Base-by-base conservation (phyloP, 768 basidiomycete species). In the Tulasnella sp. region DNA sequence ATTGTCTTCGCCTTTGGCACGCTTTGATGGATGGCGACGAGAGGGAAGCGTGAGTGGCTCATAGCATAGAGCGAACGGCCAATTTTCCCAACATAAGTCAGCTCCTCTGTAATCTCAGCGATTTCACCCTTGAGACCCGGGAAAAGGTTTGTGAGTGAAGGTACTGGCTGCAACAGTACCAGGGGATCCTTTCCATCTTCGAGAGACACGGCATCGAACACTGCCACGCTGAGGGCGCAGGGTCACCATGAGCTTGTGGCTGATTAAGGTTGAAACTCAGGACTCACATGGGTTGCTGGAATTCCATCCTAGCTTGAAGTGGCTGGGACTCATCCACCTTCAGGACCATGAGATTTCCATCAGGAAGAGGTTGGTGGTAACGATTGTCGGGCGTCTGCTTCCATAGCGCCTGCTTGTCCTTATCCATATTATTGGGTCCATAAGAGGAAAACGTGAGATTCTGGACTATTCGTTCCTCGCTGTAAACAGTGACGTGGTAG, bases 361-460 rank as follows among this genome's bases (percentile, higher is more conserved):
- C 81, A 7, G 86, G 79, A 2, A 85, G 70, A 24, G 83, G 74
- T 59, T 91, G 87, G 37, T 90, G 74, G 64, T 93, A 93, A 24
- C 71, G 66, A 54, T 81, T 74, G 63, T 95, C 90, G 33, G 79
- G 77, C 1, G 86, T 83, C 32, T 73, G 78, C 5, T 72, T 73
- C 68, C 93, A 96, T 8, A 75, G 63, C 4, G 76, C 67, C 61
- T 93, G 91, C 10, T 80, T 60, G 6, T 74, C 67, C 56, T 74
- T 77, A 62, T 92, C 87, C 64, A 83, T 79, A 61, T 83, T 89
- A 63, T 92, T 92, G 4, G 93, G 90, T 0, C 90, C 88, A 64
- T 96, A 96, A 0, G 81, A 77, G 0, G 92, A 93, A 65, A 91
- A 95, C 0, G 81, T 79, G 13, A 98, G 74, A 47, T 85, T 85